A percentile compares a stretch with the other conserved stretches of the same genome.
Evolutionary conservation across 805 yeast genomes (phyloP).

Genomic region (Metschnikowia colocasiae): DNA sequence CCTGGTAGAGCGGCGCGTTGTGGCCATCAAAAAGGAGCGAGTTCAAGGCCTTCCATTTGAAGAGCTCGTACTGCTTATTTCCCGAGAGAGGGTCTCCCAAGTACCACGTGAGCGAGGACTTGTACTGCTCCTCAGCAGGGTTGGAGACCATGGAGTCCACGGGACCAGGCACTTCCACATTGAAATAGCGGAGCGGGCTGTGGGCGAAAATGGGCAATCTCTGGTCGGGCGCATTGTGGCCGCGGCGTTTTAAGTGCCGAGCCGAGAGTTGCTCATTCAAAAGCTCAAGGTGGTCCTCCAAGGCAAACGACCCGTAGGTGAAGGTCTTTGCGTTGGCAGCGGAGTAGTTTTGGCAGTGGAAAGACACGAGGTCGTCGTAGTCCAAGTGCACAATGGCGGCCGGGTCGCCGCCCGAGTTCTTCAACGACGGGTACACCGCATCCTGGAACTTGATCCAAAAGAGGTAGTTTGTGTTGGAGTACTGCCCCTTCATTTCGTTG

Average conservation of each 20-base stretch:
- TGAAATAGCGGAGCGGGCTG: constrained; percentile 10
- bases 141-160: constrained; percentile 50
- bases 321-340: constrained; percentile 86
- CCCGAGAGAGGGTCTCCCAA: constrained; percentile 68
- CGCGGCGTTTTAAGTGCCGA: no score
- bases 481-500: constrained; percentile 98
- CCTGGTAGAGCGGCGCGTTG: constrained; percentile 82
- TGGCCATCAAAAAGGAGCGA: constrained; percentile 84
- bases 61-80: constrained; percentile 53
- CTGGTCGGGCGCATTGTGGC: constrained; percentile 51
- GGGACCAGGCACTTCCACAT: constrained; percentile 58
- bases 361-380: constrained; percentile 72
- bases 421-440: constrained; percentile 75
- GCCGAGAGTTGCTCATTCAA: constrained; percentile 54
- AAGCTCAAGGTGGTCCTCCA: constrained; percentile 55
- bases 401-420: constrained; percentile 96
- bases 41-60: constrained; percentile 67
- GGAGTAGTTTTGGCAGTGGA: constrained; percentile 75
- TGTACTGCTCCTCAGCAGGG: constrained; percentile 72
- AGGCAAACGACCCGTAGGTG: constrained; percentile 79
- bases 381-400: constrained; percentile 65
- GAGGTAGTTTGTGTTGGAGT: constrained; percentile 81
- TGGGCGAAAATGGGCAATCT: constrained; percentile 46
- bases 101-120: constrained; percentile 84
- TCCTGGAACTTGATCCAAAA: constrained; percentile 83